These are phyloP conservation scores for Boechera retrofracta DNA, from an alignment of 345 rosid genomes.

Conservation along the genomic window DNA sequence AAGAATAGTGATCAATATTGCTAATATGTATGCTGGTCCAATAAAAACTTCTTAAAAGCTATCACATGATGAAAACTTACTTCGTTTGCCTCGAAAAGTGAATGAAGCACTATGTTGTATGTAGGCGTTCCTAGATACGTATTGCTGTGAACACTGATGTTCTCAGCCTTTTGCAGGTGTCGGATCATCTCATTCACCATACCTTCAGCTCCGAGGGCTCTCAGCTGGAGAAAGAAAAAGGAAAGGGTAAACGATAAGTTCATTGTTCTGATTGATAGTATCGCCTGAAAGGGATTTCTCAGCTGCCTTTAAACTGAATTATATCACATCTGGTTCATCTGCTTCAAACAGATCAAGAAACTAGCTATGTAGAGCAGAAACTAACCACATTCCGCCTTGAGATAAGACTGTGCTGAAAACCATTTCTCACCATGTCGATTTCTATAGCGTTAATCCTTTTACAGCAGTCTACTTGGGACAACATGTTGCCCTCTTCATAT, in stretches of 20 bases:
- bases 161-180: conserved; percentile 58
- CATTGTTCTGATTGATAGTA: not conserved
- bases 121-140: conserved; percentile 51
- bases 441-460: conserved; percentile 77
- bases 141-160: conserved; percentile 45
- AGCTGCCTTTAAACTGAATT: conserved; percentile 10
- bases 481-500: conserved; percentile 64
- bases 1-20: conserved; percentile 24
- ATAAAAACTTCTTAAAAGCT: conserved; percentile 19
- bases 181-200: conserved; percentile 66
- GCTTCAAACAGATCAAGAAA: conserved; percentile 15
- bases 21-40: conserved; percentile 22
- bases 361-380: conserved; percentile 26
- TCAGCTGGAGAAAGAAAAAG: conserved; percentile 56
- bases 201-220: conserved; percentile 80
- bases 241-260: not conserved
- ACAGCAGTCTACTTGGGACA: conserved; percentile 60
- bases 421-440: conserved; percentile 73
- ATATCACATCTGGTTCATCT: conserved; percentile 9
- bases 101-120: conserved; percentile 67
- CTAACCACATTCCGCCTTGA: conserved; percentile 76
- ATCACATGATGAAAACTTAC: conserved; percentile 51
- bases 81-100: conserved; percentile 64
- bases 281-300: not conserved
- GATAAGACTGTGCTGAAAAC: conserved; percentile 63